Percentiles rank a stretch among this genome's conserved stretches.
Evolutionary conservation across 805 yeast species (phyloP).

Genomic region (Suhomyces faveliae): DNA sequence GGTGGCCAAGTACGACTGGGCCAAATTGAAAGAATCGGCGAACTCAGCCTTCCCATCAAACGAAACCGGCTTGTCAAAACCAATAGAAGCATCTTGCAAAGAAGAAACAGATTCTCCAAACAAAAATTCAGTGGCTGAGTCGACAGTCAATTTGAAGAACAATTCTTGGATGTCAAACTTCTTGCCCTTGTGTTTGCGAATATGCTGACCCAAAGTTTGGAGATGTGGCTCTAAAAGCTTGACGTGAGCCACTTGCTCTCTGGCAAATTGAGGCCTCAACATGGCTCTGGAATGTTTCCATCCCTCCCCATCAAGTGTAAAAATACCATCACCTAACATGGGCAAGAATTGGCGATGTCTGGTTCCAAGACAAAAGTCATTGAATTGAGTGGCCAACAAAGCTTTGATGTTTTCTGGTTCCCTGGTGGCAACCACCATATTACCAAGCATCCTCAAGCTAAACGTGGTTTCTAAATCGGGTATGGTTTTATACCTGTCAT

Average conservation of each 20-base stretch:
- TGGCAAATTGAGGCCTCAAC: slow-evolving; percentile 45
- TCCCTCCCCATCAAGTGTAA: slow-evolving; percentile 42
- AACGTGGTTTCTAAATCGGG: slow-evolving; percentile 17
- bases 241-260: slow-evolving; percentile 44
- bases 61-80: slow-evolving; percentile 13
- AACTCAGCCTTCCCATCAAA: slow-evolving; percentile 34
- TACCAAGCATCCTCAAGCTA: slow-evolving; percentile 15
- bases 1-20: slow-evolving; percentile 31
- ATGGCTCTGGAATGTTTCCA: slow-evolving; percentile 45
- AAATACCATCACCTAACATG: slow-evolving; percentile 43
- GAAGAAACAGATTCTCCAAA: slow-evolving; percentile 39
- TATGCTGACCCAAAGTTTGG: slow-evolving; percentile 32
- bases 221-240: slow-evolving; percentile 40
- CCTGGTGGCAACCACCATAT: slow-evolving; percentile 22
- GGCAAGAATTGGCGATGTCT: slow-evolving; percentile 39
- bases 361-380: slow-evolving; percentile 38
- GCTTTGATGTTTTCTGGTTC: slow-evolving; percentile 46
- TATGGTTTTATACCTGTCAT: slow-evolving; percentile 12
- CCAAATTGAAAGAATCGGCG: slow-evolving; percentile 33
- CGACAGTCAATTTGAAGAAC: slow-evolving; percentile 40
- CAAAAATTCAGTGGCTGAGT: slow-evolving; percentile 41
- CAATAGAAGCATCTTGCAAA: slow-evolving; percentile 20
- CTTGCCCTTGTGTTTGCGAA: slow-evolving; percentile 24
- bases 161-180: slow-evolving; percentile 38
- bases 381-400: slow-evolving; percentile 41